A percentile compares a stretch with the other conserved stretches of the same genome.
Conservation (phyloP, 768 basidiomycete genomes). For the Leucogyrophana mollusca region DNA sequence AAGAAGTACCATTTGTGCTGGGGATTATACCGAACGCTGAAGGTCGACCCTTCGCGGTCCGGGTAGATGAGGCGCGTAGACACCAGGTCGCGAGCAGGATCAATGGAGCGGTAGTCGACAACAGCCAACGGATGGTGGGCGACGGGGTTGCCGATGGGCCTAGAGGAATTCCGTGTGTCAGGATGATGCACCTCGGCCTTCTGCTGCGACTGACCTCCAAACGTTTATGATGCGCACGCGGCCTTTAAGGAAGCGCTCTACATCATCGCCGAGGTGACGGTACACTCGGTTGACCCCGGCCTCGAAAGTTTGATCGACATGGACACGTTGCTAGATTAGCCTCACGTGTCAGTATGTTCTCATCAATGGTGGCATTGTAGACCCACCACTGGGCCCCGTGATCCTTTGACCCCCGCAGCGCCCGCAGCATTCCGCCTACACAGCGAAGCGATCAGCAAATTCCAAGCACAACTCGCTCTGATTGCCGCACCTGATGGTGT, state of each 20-base stretch:
- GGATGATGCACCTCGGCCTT: neutral
- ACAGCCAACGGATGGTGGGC: constrained; percentile 41
- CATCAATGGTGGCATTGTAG: neutral
- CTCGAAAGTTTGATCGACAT: constrained; percentile 44
- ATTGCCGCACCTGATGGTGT: constrained; percentile 44
- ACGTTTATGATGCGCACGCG: constrained; percentile 47
- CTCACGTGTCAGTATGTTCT: neutral
- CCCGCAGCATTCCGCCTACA: neutral
- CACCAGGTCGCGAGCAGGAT: constrained; percentile 35
- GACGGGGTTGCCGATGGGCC: constrained; percentile 37
- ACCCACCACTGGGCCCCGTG: constrained; percentile 35
- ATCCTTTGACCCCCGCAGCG: constrained; percentile 4
- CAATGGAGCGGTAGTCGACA: constrained; percentile 38
- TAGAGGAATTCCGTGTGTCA: constrained; percentile 8
- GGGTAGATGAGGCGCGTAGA: constrained; percentile 35
- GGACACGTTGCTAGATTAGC: constrained; percentile 33
- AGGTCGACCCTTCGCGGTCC: constrained; percentile 32
- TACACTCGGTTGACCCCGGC: constrained; percentile 38
- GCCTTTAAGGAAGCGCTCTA: constrained; percentile 37
- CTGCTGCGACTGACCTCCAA: constrained; percentile 30
- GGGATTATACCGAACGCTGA: constrained; percentile 34
- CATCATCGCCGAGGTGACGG: constrained; percentile 38
- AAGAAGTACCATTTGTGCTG: constrained; percentile 40
- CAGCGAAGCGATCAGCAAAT: too few species aligned
- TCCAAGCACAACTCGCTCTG: too few species aligned